Evolutionary conservation across 805 yeast species (phyloP), one percentile per base, ranked within the genome.

Genomic region (Brettanomyces sp.): DNA sequence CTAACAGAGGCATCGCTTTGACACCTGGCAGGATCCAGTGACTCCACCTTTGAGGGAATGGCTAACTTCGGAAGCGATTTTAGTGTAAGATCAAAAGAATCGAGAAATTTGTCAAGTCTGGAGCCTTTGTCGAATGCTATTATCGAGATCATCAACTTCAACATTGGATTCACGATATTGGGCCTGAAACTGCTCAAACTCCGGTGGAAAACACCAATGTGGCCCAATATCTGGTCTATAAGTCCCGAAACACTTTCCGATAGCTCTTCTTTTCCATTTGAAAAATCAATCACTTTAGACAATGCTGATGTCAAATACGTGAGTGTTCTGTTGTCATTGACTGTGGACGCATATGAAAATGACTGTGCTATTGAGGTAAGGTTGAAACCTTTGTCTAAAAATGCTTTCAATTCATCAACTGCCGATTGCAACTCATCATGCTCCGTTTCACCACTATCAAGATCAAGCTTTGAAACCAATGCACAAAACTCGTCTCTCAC

Each of bases 1-100:
- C 98, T 74, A 43, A 84, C 73, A 1, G 82, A 66, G 8, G 36
- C 22, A 30, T 63, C 48, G 30, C 60, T 66, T 36, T 66, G 62
- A 30, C 60, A 60, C 45, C 64, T 67, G 3, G 59, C 60, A 8
- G 63, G 64, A 25, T 67, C 65, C 4, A 71, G 64, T 8, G 72
- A 45, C 46, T 77, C 84, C 11, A 65, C 56, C 52, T 67, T 67
- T 0, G 75, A 60, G 1, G 86, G 85, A 2, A 72, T 64, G 34
- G 85, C 63, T 9, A 85, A 63, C 53, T 78, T 83, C 1, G 87
- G 80, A 25, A 89, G 65, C 5, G 73, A 70, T 21, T 80, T 70
- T 30, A 82, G 62, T 3, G 80, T 67, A 45, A 87, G 70, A 63
- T 90, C 96, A 57, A 90, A 85, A 39, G 69, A 61, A 13, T 81